A percentile compares a stretch with the other conserved stretches of the same genome.
These are phyloP conservation scores for Paracamarosporium sp. DNA, from an alignment of 2,329 filamentous ascomycete genomes.

Conservation along the genomic window DNA sequence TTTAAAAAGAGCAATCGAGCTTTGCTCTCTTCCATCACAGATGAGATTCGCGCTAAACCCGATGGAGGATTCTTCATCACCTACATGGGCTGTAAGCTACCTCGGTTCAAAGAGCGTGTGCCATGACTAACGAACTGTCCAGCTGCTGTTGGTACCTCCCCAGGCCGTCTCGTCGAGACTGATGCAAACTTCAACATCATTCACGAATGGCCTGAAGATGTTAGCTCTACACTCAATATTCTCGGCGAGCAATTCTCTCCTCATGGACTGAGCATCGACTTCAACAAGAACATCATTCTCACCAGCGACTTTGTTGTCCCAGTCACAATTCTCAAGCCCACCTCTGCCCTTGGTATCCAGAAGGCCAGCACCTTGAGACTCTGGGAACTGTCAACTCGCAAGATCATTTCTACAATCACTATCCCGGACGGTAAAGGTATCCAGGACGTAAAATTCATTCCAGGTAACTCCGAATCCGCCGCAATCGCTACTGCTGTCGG, in stretches of 20 bases:
- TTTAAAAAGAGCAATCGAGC: constrained; percentile 67
- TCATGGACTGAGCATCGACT: background rate
- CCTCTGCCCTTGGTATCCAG: constrained; percentile 56
- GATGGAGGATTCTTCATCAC: constrained; percentile 69
- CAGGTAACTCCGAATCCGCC: constrained; percentile 63
- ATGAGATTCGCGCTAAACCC: constrained; percentile 69
- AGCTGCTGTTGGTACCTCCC: constrained; percentile 62
- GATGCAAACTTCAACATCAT: constrained; percentile 67
- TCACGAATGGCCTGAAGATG: constrained; percentile 67
- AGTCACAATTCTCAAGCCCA: constrained; percentile 66
- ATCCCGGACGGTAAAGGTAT: constrained; percentile 67
- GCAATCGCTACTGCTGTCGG: constrained; percentile 67
- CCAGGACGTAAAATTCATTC: constrained; percentile 71
- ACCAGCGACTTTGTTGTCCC: constrained; percentile 65
- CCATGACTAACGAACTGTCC: constrained; percentile 7
- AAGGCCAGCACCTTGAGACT: constrained; percentile 65
- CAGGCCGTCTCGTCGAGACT: constrained; percentile 67
- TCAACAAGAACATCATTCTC: background rate
- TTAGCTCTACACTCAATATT: constrained; percentile 61
- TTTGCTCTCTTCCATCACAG: constrained; percentile 65
- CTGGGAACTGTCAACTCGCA: constrained; percentile 62
- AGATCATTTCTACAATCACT: constrained; percentile 66
- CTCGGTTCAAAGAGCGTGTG: background rate
- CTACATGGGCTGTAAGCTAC: constrained; percentile 61
- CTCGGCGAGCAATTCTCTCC: constrained; percentile 64